A percentile compares a stretch with the other conserved stretches of the same genome.
These are phyloP conservation scores for Boletus barrowsii DNA, from an alignment of 768 basidiomycete species.

Conservation along the genomic window DNA sequence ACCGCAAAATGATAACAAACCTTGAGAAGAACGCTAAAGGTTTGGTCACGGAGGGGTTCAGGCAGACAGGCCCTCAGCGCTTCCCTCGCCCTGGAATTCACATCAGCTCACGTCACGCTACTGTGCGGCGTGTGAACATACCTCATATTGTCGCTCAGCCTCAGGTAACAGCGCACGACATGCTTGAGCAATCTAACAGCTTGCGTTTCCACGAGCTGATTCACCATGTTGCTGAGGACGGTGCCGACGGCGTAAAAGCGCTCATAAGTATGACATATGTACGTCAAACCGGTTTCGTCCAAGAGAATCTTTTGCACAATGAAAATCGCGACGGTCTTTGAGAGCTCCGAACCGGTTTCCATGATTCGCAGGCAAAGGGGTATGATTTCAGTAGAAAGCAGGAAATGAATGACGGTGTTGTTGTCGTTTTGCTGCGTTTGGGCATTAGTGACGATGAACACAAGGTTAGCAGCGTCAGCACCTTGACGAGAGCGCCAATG, in stretches of 20 bases:
- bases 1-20: constrained; percentile 35
- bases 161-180: constrained; percentile 94
- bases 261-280: constrained; percentile 99
- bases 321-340: constrained; percentile 99
- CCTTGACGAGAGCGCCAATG: constrained; percentile 98
- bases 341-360: constrained; percentile 98
- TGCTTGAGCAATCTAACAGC: constrained; percentile 96
- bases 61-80: constrained; percentile 94
- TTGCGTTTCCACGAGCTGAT: constrained; percentile 95
- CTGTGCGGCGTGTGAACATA: constrained; percentile 36
- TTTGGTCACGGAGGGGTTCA: constrained; percentile 91
- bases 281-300: constrained; percentile 96
- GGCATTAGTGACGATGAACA: constrained; percentile 9
- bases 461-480: constrained; percentile 31
- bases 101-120: constrained; percentile 8
- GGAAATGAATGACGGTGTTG: constrained; percentile 97
- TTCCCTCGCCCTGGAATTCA: constrained; percentile 74
- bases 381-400: constrained; percentile 98
- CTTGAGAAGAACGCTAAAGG: constrained; percentile 89
- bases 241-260: constrained; percentile 99
- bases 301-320: constrained; percentile 98
- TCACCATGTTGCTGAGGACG: constrained; percentile 98
- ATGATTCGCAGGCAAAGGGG: constrained; percentile 98
- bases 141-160: constrained; percentile 95
- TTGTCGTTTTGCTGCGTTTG: constrained; percentile 94